phyloP scores from a whole-genome alignment of 1,139 yeast genomes.

The Geotrichum candidum region DNA sequence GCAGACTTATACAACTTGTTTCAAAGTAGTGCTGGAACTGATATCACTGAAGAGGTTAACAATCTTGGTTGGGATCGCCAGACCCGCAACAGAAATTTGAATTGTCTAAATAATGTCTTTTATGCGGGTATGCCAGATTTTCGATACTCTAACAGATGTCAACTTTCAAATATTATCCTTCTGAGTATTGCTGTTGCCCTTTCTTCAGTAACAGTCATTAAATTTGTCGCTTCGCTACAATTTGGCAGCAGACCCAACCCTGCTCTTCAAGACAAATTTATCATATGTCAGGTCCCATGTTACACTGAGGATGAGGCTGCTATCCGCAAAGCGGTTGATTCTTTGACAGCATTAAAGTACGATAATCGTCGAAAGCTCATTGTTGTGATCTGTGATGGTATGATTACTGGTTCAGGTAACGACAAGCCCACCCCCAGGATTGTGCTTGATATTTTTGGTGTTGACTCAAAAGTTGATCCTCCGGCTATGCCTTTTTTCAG shows the following conservation, averaged over 20 bases:
- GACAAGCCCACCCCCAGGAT: conserved; percentile 39
- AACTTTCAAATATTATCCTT: conserved; percentile 37
- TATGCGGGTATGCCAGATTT: conserved; percentile 36
- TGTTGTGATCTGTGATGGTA: conserved; percentile 39
- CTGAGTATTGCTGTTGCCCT: conserved; percentile 36
- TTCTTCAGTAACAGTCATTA: conserved; percentile 37
- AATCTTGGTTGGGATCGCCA: conserved; percentile 24
- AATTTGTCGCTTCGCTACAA: conserved; percentile 37
- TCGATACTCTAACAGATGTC: conserved; percentile 37
- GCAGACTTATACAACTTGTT: conserved; percentile 30
- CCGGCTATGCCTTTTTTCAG: conserved; percentile 37
- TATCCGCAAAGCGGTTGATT: conserved; percentile 39
- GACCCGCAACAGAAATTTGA: conserved; percentile 25
- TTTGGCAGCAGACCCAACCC: conserved; percentile 36
- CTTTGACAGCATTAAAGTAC: conserved; percentile 36
- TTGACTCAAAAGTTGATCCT: conserved; percentile 36
- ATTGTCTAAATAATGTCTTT: conserved; percentile 36
- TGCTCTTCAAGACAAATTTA: conserved; percentile 37
- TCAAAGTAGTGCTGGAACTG: conserved; percentile 32
- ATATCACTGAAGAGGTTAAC: conserved; percentile 34
- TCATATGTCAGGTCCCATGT: conserved; percentile 40
- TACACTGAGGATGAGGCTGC: conserved; percentile 41
- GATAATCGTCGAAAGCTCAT: conserved; percentile 38
- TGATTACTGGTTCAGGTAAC: conserved; percentile 40
- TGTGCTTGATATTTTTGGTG: conserved; percentile 39